Percentiles rank a stretch among this genome's conserved stretches.
Evolutionary conservation across 805 yeast species (phyloP).

Genomic region (Schwanniomyces sp.): DNA sequence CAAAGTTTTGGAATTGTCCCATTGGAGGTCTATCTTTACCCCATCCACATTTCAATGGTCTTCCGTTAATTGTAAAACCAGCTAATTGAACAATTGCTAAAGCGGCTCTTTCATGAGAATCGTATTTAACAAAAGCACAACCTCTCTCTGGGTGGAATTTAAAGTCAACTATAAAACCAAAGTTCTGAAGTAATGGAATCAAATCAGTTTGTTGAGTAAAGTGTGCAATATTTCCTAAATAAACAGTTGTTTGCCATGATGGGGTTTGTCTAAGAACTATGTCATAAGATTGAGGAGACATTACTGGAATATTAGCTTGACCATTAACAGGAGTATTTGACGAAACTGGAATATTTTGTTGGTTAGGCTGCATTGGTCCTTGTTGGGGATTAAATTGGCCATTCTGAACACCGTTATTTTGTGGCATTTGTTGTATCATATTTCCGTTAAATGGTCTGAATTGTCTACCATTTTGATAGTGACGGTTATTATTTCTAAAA

Average conservation of each 20-base stretch:
- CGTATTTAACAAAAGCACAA: conserved; percentile 86
- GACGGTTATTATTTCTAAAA: conserved; percentile 11
- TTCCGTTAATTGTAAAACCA: conserved; percentile 71
- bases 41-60: conserved; percentile 85
- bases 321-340: conserved; percentile 1
- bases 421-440: conserved; percentile 9
- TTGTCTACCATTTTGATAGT: conserved; percentile 12
- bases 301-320: conserved; percentile 22
- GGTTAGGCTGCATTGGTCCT: conserved; percentile 1
- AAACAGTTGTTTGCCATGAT: conserved; percentile 81
- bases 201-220: conserved; percentile 71
- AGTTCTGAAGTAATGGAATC: conserved; percentile 70
- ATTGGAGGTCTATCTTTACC: conserved; percentile 58
- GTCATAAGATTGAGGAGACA: conserved; percentile 63
- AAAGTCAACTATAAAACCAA: conserved; percentile 81
- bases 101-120: conserved; percentile 86
- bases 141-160: conserved; percentile 79
- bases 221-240: conserved; percentile 82
- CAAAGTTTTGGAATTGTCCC: conserved; percentile 23
- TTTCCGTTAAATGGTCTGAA: conserved; percentile 15
- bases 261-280: conserved; percentile 77
- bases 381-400: conserved; percentile 8
- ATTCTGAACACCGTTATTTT: conserved; percentile 7
- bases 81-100: conserved; percentile 77
- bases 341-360: conserved; percentile 1